phyloP scores from a whole-genome alignment of 192 early-diverging fungal species.

The Geosiphon pyriformis region DNA sequence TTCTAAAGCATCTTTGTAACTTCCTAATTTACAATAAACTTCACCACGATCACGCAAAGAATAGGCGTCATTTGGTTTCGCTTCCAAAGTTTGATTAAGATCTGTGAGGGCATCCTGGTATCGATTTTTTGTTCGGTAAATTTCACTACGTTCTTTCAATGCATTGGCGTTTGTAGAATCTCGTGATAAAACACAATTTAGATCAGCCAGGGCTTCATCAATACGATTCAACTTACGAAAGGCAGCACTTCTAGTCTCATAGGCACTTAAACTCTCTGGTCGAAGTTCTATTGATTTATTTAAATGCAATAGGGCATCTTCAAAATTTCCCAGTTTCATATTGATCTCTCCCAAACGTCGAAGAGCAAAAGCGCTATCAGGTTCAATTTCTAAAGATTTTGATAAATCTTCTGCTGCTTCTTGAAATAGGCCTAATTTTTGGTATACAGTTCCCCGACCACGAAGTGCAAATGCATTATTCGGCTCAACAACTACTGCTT shows the following conservation, averaged over 20 bases:
- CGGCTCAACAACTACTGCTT: neutral
- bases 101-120: neutral
- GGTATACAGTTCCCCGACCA: slow-evolving; percentile 6
- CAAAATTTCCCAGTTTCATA: neutral
- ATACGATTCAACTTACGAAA: neutral
- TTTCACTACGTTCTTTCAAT: slow-evolving; percentile 1
- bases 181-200: neutral
- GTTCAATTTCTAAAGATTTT: slow-evolving; percentile 10
- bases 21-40: neutral
- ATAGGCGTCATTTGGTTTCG: neutral
- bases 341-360: neutral
- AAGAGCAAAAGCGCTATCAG: slow-evolving; percentile 6
- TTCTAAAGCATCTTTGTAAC: neutral
- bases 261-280: slow-evolving; percentile 2
- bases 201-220: slow-evolving; percentile 2
- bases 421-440: neutral
- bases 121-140: neutral
- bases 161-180: neutral
- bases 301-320: slow-evolving; percentile 15
- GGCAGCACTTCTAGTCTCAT: slow-evolving; percentile 4
- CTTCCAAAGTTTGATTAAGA: neutral
- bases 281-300: slow-evolving; percentile 12
- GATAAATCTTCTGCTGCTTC: neutral
- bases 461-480: slow-evolving; percentile 8
- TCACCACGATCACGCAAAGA: slow-evolving; percentile 1